Conservation (phyloP, 768 basidiomycete species). For the Myochromella boudieri region DNA sequence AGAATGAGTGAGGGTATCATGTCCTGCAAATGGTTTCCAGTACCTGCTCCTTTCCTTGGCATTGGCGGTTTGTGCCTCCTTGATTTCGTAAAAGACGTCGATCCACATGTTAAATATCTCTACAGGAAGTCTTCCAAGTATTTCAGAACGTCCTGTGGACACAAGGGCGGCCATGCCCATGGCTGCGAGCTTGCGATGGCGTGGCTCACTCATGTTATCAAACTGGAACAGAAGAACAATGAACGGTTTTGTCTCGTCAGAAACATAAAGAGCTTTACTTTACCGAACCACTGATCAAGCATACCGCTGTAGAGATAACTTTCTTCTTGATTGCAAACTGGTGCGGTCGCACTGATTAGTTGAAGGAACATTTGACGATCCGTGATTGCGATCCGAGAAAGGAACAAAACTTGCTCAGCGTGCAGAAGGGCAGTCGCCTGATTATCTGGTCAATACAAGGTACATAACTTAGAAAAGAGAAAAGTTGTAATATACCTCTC, state of each 20-base stretch:
- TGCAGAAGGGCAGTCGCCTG: slow-evolving; percentile 44
- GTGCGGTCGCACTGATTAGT: slow-evolving; percentile 64
- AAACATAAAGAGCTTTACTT: slow-evolving; percentile 42
- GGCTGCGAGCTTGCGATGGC: slow-evolving; percentile 79
- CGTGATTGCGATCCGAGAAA: slow-evolving; percentile 70
- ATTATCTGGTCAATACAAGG: slow-evolving; percentile 6
- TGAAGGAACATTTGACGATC: slow-evolving; percentile 69
- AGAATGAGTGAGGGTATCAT: background rate
- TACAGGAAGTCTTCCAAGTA: slow-evolving; percentile 65
- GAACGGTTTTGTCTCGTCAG: slow-evolving; percentile 4
- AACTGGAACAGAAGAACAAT: slow-evolving; percentile 50
- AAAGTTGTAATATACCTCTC: slow-evolving; percentile 68
- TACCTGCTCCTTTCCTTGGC: slow-evolving; percentile 37
- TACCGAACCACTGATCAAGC: slow-evolving; percentile 81
- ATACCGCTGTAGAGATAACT: slow-evolving; percentile 60
- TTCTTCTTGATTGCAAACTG: slow-evolving; percentile 46
- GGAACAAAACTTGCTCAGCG: slow-evolving; percentile 70
- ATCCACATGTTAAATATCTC: slow-evolving; percentile 88
- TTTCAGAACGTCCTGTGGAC: slow-evolving; percentile 70
- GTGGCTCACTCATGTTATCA: slow-evolving; percentile 87
- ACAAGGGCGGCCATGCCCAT: slow-evolving; percentile 80
- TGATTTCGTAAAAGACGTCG: slow-evolving; percentile 85
- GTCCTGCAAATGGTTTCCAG: slow-evolving; percentile 7
- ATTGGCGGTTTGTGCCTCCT: slow-evolving; percentile 54
- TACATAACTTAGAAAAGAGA: background rate